A percentile compares a stretch with the other conserved stretches of the same genome.
Conservation (phyloP, 306 rosid genomes). For the Bauhinia variegata region DNA sequence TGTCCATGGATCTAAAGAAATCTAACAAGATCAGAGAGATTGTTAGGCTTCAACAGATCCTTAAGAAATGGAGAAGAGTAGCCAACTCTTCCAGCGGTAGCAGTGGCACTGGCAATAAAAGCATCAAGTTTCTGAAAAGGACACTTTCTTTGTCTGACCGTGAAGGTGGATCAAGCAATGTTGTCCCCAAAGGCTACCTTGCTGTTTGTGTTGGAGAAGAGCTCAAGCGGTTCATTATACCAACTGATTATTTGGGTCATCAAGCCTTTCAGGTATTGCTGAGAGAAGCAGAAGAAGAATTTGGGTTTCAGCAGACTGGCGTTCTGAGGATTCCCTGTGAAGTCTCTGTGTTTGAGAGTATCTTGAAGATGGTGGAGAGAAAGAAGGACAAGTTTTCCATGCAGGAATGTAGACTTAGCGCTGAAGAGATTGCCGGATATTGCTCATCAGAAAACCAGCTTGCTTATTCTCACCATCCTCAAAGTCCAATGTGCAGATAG, state of each 20-base stretch:
- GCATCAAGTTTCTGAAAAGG: conserved; percentile 70
- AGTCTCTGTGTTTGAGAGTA: conserved; percentile 66
- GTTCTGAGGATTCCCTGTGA: conserved; percentile 87
- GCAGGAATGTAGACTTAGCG: conserved; percentile 44
- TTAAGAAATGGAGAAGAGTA: conserved; percentile 89
- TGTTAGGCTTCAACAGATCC: conserved; percentile 91
- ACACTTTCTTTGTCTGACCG: conserved; percentile 66
- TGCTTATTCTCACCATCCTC: conserved; percentile 64
- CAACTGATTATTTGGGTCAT: conserved; percentile 69
- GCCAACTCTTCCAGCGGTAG: conserved; percentile 65
- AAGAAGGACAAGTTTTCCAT: conserved; percentile 49
- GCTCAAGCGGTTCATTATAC: conserved; percentile 73
- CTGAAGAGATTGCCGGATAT: conserved; percentile 46
- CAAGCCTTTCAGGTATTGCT: conserved; percentile 68
- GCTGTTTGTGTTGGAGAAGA: conserved; percentile 86
- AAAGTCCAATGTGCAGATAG: conserved; percentile 88
- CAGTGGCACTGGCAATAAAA: conserved; percentile 35
- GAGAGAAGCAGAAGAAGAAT: conserved; percentile 93
- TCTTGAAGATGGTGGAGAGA: conserved; percentile 67
- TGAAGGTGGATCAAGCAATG: conserved; percentile 39
- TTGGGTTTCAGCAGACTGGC: conserved; percentile 86
- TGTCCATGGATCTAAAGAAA: conserved; percentile 72
- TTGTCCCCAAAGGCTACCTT: conserved; percentile 82
- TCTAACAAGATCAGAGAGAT: conserved; percentile 88
- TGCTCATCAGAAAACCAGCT: conserved; percentile 57